Base-by-base conservation (phyloP, 441 rosid genomes). In the Erysimum pusillum region DNA sequence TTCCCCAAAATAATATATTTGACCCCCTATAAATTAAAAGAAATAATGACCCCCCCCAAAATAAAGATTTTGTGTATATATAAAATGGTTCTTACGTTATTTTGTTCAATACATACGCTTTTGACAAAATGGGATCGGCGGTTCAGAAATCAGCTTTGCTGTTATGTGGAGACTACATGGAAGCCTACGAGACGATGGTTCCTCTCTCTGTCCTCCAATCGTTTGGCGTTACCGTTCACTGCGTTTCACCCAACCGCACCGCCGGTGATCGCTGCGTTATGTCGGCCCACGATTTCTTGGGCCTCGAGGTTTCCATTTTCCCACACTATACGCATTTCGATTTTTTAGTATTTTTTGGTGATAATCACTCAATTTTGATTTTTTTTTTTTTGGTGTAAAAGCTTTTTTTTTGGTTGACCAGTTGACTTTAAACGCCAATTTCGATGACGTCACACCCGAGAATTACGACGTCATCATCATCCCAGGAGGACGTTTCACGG, bases 91-190 rank as follows among this genome's bases (percentile, higher is more conserved):
- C 39, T 13, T 41, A 4, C 18, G 28, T 4, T 53, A 13, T 22
- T 35, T 69, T 52, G 42, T 36, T 54, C 11, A 20, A 22, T 9
- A 34, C 10, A 22, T 3, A 70, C 51, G n/a, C 51, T 42, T 36
- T 25, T 17, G 52, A n/a, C 46, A 32, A 80, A 51, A 51, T 80
- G 82, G 82, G 44, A 61, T 83, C 80, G 5, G 34, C 41, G 39
- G 72, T 73, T 74, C 42, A 75, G 71, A 84, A 76, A 73, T 80
- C 85, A 25, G 85, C 82, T 17, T 67, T 85, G 13, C 65, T 85
- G 36, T 34, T 85, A 75, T 85, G 87, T 35, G 85, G 87, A 36
- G 87, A 85, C 46, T 82, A 80, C 83, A 82, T 85, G 87, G 87
- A 85, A 69, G 84, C 84, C 35, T 85, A 78, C 56, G 84, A 85